Evolutionary conservation across 2,329 filamentous ascomycete genomes (phyloP).

Genomic region (Arthroderma uncinatum): DNA sequence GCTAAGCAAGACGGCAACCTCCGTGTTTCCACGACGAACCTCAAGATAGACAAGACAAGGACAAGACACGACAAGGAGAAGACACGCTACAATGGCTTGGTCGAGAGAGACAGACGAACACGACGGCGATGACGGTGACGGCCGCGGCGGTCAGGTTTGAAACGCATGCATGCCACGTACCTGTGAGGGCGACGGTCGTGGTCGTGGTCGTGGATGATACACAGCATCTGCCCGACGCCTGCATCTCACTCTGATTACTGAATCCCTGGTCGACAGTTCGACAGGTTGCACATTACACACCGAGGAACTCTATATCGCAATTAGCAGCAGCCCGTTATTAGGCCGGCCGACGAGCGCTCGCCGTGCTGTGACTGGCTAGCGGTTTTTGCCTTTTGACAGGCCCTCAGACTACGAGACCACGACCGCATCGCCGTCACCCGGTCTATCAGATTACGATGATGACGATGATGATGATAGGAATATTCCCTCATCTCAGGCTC

Average conservation of each 20-base stretch:
- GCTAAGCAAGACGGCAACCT: not conserved
- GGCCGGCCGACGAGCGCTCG: not conserved
- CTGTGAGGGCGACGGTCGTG: not conserved
- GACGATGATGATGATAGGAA: not conserved
- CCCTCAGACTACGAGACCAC: not conserved
- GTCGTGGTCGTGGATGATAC: not conserved
- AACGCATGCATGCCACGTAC: slow-evolving; percentile 2
- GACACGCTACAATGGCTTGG: not conserved
- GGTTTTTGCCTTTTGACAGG: not conserved
- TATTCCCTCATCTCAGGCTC: slow-evolving; percentile 1
- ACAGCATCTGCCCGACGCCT: slow-evolving; percentile 5
- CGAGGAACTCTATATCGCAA: not conserved
- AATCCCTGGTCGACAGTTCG: not conserved
- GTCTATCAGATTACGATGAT: not conserved
- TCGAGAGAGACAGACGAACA: not conserved
- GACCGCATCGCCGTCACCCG: not conserved
- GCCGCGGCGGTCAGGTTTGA: not conserved
- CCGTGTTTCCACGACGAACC: not conserved
- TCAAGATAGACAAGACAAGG: not conserved
- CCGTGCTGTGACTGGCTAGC: not conserved
- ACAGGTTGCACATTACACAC: slow-evolving; percentile 3
- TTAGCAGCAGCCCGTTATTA: not conserved
- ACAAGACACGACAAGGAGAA: not conserved
- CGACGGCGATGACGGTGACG: not conserved
- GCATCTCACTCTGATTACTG: not conserved